Conservation (phyloP, 345 rosid species). For the Aethionema arabicum region DNA sequence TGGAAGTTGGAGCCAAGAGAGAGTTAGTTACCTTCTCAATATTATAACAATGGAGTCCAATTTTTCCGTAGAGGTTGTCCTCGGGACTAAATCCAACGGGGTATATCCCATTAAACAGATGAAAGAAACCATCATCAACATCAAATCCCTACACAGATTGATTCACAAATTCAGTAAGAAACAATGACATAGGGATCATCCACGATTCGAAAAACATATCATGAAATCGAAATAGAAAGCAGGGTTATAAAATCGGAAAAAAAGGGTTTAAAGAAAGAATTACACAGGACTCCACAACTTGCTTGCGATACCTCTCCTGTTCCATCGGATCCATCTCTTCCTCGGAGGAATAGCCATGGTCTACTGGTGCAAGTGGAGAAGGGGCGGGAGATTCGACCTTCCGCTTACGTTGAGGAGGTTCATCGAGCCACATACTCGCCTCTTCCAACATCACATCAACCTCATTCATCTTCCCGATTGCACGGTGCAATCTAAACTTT, state of each 20-base stretch:
- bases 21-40: too few species aligned
- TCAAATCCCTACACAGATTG: slow-evolving; percentile 5
- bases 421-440: not conserved
- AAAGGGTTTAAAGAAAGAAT: not conserved
- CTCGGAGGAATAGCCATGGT: not conserved
- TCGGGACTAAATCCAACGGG: not conserved
- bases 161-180: too few species aligned
- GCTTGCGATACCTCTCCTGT: not conserved
- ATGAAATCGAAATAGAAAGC: too few species aligned
- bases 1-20: too few species aligned
- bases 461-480: not conserved
- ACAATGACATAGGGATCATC: too few species aligned
- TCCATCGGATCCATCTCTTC: not conserved
- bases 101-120: not conserved
- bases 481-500: too few species aligned
- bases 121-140: not conserved
- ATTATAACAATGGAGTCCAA: too few species aligned
- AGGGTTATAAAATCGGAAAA: too few species aligned
- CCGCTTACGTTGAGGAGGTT: not conserved
- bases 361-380: slow-evolving; percentile 1
- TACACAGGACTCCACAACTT: not conserved
- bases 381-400: not conserved
- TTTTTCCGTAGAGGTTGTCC: not conserved
- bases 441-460: slow-evolving; percentile 16
- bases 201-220: too few species aligned